Evolutionary conservation across 164 flowering plant species (phyloP), one percentile per base, ranked within the genome.

Genomic region (Echeveria elegans): DNA sequence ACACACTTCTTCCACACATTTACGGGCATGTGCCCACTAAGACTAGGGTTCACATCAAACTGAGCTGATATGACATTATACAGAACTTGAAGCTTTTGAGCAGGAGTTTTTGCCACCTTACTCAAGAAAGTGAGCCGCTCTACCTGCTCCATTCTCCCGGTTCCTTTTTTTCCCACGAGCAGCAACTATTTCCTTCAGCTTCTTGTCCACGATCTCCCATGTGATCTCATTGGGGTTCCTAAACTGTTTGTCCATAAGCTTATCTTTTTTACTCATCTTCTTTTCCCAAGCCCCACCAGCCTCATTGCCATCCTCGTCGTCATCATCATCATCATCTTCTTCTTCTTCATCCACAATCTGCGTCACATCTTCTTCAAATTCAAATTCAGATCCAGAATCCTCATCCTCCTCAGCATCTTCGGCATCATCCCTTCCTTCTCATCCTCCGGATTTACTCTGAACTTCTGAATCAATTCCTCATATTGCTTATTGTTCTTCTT

Each of bases 41-140:
- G 87, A 66, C 94, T 82, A 2, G 87, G 90, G 60, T 89, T 89
- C n/a, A 93, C 88, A 79, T 93, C 98, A 79, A 90, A 93, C 62
- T 90, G 97, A 28, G 97, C 92, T 64, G 96, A 86, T 31, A n/a
- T n/a, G n/a, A n/a, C n/a, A n/a, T n/a, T n/a, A n/a, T n/a, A n/a
- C n/a, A n/a, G n/a, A n/a, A 93, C 88, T 77, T 93, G 96, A 64
- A 93, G 91, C 82, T 93, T 93, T 74, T 93, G 98, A 6, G 97
- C 98, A 70, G 98, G 97, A 6, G 98, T 93, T 77, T 88, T 90
- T 0, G 98, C 94, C 66, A 90, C 96, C 75, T 77, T 81, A 5
- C 92, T 85, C 70, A 93, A 73, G 71, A 89, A 90, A 8, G 94
- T 86, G n/a, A 93, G 95, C 79, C 89, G 97, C 71, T 90, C 97